phyloP scores from a whole-genome alignment of 352 stramenopile genomes.

The Pythium sukuiense region DNA sequence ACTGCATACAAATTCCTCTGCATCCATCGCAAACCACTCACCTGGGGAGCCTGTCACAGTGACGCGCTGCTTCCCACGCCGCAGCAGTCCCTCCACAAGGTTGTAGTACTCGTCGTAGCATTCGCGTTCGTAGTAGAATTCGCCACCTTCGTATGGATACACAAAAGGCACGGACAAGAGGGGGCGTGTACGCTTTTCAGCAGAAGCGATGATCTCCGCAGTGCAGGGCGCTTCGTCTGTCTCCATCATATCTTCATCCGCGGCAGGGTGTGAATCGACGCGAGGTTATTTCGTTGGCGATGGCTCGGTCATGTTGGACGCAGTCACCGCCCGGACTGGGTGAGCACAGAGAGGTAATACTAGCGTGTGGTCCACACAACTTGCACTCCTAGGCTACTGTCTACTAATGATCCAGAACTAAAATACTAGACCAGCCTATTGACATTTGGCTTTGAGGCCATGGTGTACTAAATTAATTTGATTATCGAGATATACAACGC shows the following conservation, averaged over 20 bases:
- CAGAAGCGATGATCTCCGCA: background rate
- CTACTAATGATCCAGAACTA: too few species aligned
- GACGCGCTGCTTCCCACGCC: background rate
- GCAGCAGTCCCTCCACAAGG: background rate
- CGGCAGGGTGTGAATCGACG: background rate
- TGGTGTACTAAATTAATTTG: too few species aligned
- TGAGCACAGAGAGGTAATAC: too few species aligned
- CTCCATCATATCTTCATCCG: background rate
- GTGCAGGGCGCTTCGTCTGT: background rate
- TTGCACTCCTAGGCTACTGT: too few species aligned
- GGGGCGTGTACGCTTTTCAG: background rate
- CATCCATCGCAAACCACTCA: background rate
- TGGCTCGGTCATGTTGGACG: background rate
- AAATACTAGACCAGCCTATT: too few species aligned
- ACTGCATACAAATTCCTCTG: too few species aligned
- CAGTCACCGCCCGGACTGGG: too few species aligned
- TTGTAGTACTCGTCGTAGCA: background rate
- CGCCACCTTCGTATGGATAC: background rate
- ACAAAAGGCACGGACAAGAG: background rate
- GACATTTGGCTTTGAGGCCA: too few species aligned
- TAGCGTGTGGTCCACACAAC: too few species aligned
- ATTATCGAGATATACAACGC: too few species aligned
- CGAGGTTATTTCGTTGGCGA: background rate
- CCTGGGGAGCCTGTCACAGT: background rate
- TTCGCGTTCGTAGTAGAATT: background rate